Conservation (phyloP, 805 yeast genomes). For the Myxozyma lipomycoides region DNA sequence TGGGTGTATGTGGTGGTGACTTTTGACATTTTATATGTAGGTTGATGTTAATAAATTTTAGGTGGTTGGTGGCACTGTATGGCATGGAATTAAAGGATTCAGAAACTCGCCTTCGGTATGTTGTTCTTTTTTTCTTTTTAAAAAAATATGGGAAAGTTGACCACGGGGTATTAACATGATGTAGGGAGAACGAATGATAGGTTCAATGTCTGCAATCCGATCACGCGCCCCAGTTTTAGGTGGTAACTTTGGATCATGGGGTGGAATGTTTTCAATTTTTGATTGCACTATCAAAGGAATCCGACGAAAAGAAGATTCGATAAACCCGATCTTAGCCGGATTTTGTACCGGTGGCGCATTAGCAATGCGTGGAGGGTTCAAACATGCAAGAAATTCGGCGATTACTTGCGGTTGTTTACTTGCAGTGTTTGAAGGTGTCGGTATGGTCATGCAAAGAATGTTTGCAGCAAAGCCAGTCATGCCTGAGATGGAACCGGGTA, state of each 20-base stretch:
- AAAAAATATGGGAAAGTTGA: background rate
- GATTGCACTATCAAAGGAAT: conserved; percentile 95
- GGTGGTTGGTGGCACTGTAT: conserved; percentile 90
- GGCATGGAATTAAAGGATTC: conserved; percentile 99
- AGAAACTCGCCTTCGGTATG: conserved; percentile 76
- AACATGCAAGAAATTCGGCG: conserved; percentile 92
- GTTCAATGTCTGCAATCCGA: conserved; percentile 84
- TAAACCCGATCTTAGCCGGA: conserved; percentile 97
- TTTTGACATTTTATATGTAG: background rate
- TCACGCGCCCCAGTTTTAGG: conserved; percentile 98
- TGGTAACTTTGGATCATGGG: conserved; percentile 99
- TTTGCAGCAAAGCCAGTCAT: conserved; percentile 47
- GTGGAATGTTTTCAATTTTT: conserved; percentile 92
- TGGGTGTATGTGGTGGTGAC: conserved; percentile 64
- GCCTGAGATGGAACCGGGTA: background rate
- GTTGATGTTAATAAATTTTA: conserved; percentile 15
- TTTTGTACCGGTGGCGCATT: conserved; percentile 97
- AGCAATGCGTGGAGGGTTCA: conserved; percentile 98
- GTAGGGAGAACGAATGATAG: conserved; percentile 87
- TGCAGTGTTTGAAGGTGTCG: conserved; percentile 97
- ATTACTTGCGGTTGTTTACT: conserved; percentile 95
- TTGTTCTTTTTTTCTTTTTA: background rate
- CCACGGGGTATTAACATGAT: background rate
- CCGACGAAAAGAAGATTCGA: conserved; percentile 96
- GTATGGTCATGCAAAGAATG: conserved; percentile 88